Base-by-base conservation (phyloP, 2,329 filamentous ascomycete genomes). In the Ophiostoma quercus region DNA sequence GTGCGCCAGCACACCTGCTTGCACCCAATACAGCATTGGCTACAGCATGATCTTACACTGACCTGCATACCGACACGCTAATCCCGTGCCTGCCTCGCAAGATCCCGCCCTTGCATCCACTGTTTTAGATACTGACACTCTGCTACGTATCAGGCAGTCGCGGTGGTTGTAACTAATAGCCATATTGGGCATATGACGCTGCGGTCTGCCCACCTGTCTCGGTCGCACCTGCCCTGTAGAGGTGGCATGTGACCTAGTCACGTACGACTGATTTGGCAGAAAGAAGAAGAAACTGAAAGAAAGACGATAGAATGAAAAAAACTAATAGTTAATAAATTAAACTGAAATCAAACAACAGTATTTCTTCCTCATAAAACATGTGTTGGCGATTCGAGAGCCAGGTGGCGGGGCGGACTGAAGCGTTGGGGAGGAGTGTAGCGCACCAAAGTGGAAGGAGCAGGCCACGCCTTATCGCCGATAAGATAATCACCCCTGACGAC, bases 401-500 rank as follows among this genome's bases (percentile, higher is more conserved):
- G 2, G 25, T 65, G 62, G 62, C 62, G 62, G 62, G 62, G 62
- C 60, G 29, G 54, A 22, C 57, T 62, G 25, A 29, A 62, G 12
- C 11, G 25, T 62, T 62, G 57, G 57, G 12, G 25, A 32, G 54
- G n/a, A 22, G 12, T 4, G n/a, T 57, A 32, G 11, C 34, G 29
- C 32, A 34, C 60, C 12, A 25, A 65, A 22, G 32, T n/a, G 16
- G 60, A n/a, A 63, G 19, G 60, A 39, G 32, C 60, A 19, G 11
- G 12, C 11, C 39, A 12, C 25, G 11, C 11, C 39, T 29, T 34
- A 63, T 63, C 25, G 34, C 62, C 65, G 73, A 74, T 74, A 74
- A 74, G 73, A 74, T 74, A 72, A 71, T 72, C 72, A 70, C 74
- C 70, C 51, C 65, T 34, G 69, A 67, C 71, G 70, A 74, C 71